Evolutionary conservation across 495 filamentous ascomycete genomes (phyloP), one percentile per base, ranked within the genome.

Genomic region (Corynascus novoguineensis): DNA sequence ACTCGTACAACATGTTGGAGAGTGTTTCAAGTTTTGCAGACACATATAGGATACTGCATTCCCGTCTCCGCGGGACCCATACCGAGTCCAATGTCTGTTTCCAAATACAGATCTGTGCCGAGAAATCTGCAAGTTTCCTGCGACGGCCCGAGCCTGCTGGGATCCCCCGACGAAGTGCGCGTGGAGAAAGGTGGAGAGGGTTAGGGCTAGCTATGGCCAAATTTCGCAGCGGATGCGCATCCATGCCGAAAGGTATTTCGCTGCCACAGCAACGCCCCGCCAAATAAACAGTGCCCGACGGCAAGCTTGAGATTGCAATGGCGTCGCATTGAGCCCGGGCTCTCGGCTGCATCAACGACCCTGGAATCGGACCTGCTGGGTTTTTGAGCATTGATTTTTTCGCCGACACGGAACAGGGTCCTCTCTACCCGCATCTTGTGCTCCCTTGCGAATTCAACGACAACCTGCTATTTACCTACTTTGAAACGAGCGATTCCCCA

Each of bases 231-330:
- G 9, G 15, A 6, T 35, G 55, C 28, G 17, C 38, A 58, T 58
- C 56, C 40, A 45, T 53, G 49, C 41, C 40, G 11, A 21, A 22
- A n/a, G 29, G 21, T n/a, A 32, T 21, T 12, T 1, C 45, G 49
- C 42, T 64, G 62, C 60, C 57, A 58, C 57, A 34, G 59, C 63
- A 65, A 65, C 63, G 63, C 63, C 59, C 63, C 63, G 57, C 63
- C 55, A 65, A 65, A 65, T 56, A 62, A 65, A 62, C 59, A 62
- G 57, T n/a, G 45, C 34, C 45, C n/a, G 40, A 15, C 45, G 44
- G 17, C 29, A 31, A 51, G 45, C n/a, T 53, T 14, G 46, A 55
- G 52, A 61, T 59, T 59, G 56, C 59, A 7, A 48, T 24, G 51
- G 52, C 41, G 58, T 50, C 22, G 35, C 54, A 56, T 50, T 59